Base-by-base conservation (phyloP, 1,284 basidiomycete species). In the Acaromyces ingoldii region DNA sequence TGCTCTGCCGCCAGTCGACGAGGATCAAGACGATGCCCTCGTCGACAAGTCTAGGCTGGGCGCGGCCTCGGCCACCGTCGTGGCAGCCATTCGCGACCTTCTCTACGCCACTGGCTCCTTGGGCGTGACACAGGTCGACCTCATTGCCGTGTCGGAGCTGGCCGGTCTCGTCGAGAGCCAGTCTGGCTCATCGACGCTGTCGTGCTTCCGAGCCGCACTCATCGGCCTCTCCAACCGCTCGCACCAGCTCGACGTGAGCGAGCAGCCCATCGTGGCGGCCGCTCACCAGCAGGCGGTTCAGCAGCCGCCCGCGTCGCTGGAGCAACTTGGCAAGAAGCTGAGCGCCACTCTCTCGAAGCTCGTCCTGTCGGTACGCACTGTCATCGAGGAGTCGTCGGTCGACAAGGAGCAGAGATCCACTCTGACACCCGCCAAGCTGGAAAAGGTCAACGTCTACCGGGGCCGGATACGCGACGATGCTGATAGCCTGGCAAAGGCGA, bases 291-390 rank as follows among this genome's bases (percentile, higher is more conserved):
- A n/a, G 17, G 52, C 50, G 15, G 24, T 34, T 6, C 24, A 11
- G 13, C n/a, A n/a, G n/a, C 21, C 52, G 25, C 50, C 55, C 11
- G 36, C 33, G 19, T n/a, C 43, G 4, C 68, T 80, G 24, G 74
- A 76, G 17, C 72, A 71, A 1, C 63, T 73, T 24, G 75, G 78
- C 25, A 76, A 77, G 29, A 79, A 79, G 49, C 75, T 80, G 44
- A 78, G 76, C 15, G 76, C 77, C 0, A 76, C 77, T 6, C 71
- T 80, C 13, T 78, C 79, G 21, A 79, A 78, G 52, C 72, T 80
- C 17, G 73, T 77, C 10, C 71, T 80, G 2, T 77, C 77, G 9
- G 68, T 77, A 6, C 75, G 79, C 3, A 77, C 79, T 31, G 68
- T 74, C 38, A 70, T 74, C 44, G 66, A 69, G 28, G 62, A 67